Percentiles rank a stretch among this genome's conserved stretches.
phyloP scores from a whole-genome alignment of 1,284 basidiomycete genomes.

The Anthracocystis setariae region DNA sequence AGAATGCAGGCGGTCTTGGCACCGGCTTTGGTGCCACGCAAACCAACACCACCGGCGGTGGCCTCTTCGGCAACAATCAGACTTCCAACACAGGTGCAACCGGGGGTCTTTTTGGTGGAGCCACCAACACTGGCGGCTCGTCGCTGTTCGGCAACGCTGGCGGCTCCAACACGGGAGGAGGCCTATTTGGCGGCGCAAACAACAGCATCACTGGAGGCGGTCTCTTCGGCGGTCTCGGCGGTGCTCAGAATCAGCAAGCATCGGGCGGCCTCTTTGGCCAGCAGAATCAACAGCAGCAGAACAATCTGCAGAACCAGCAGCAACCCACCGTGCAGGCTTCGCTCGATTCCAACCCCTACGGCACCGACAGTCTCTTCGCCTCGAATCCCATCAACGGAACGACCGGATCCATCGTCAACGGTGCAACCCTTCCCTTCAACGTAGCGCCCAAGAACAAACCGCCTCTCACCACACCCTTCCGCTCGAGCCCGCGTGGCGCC shows the following conservation, averaged over 20 bases:
- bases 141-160: constrained; percentile 62
- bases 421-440: constrained; percentile 63
- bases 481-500: constrained; percentile 59
- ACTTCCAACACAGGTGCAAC: constrained; percentile 33
- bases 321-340: constrained; percentile 68
- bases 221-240: constrained; percentile 57
- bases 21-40: constrained; percentile 41
- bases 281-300: constrained; percentile 54
- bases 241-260: constrained; percentile 36
- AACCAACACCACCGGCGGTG: constrained; percentile 38
- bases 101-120: constrained; percentile 56
- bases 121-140: constrained; percentile 42
- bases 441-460: constrained; percentile 68
- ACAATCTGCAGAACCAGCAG: constrained; percentile 49
- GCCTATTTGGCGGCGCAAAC: constrained; percentile 71
- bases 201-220: constrained; percentile 42
- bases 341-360: constrained; percentile 87
- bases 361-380: constrained; percentile 75
- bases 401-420: constrained; percentile 51
- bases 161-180: constrained; percentile 66
- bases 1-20: constrained; percentile 38
- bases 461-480: constrained; percentile 71
- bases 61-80: constrained; percentile 62
- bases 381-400: constrained; percentile 44
- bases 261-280: constrained; percentile 39